Evolutionary conservation across 2,329 filamentous ascomycete species (phyloP).

Genomic region (Fusarium sulawesiense): DNA sequence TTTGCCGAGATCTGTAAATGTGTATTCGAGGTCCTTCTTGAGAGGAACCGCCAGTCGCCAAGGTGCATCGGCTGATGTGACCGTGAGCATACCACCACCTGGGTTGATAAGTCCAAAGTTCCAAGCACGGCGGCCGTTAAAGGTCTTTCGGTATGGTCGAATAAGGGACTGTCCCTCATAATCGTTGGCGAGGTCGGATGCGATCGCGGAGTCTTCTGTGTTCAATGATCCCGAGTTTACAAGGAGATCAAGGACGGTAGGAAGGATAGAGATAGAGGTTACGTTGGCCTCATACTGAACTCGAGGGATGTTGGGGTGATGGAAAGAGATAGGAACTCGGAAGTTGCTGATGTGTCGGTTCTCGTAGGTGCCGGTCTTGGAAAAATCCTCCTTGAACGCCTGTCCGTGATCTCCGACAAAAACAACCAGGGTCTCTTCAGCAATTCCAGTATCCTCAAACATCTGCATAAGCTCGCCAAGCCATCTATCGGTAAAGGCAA

Average conservation of each 20-base stretch:
- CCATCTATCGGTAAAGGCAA: slow-evolving; percentile 49
- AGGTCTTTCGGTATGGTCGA: slow-evolving; percentile 39
- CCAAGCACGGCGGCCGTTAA: slow-evolving; percentile 46
- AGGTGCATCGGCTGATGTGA: slow-evolving; percentile 49
- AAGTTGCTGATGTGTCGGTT: slow-evolving; percentile 49
- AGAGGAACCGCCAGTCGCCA: slow-evolving; percentile 49
- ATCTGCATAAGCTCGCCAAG: slow-evolving; percentile 48
- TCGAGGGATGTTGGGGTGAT: slow-evolving; percentile 48
- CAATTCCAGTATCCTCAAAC: slow-evolving; percentile 48
- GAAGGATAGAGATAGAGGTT: slow-evolving; percentile 49
- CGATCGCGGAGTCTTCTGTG: slow-evolving; percentile 37
- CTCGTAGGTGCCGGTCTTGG: slow-evolving; percentile 49
- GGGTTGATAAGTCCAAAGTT: slow-evolving; percentile 52
- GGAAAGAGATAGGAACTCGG: slow-evolving; percentile 49
- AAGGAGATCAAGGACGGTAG: slow-evolving; percentile 50
- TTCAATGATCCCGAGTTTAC: slow-evolving; percentile 48
- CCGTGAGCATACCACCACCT: slow-evolving; percentile 48
- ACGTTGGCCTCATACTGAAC: slow-evolving; percentile 47
- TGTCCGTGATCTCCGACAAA: slow-evolving; percentile 51
- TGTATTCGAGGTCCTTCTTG: slow-evolving; percentile 48
- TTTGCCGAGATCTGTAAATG: slow-evolving; percentile 46
- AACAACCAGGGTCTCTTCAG: slow-evolving; percentile 50
- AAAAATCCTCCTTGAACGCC: slow-evolving; percentile 49
- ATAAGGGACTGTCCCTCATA: slow-evolving; percentile 51
- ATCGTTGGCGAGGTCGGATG: slow-evolving; percentile 45